Evolutionary conservation across 129 eudicot species (phyloP).

Genomic region (Flaveria trinervia): DNA sequence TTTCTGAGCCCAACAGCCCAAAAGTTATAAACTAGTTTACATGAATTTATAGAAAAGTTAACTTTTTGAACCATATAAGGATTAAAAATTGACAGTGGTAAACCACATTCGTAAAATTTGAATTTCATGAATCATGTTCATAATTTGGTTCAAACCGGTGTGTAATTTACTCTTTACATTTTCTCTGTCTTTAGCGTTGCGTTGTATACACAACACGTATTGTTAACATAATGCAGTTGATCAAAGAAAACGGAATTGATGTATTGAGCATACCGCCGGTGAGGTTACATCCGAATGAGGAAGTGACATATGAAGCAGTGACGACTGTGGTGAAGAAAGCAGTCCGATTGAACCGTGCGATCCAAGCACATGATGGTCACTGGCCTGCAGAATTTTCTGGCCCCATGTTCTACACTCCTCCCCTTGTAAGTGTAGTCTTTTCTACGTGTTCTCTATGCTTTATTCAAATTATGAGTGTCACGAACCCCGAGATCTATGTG

Average conservation of each 20-base stretch:
- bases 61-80: too few relatives aligned
- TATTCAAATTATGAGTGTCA: background rate
- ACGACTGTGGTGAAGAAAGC: slow-evolving; percentile 60
- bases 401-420: slow-evolving; percentile 65
- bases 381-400: slow-evolving; percentile 82
- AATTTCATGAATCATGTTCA: too few relatives aligned
- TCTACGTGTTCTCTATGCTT: background rate
- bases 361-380: slow-evolving; percentile 73
- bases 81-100: too few relatives aligned
- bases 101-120: too few relatives aligned
- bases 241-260: slow-evolving; percentile 69
- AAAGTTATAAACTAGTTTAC: too few relatives aligned
- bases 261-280: slow-evolving; percentile 50
- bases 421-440: slow-evolving; percentile 41
- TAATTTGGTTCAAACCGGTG: too few relatives aligned
- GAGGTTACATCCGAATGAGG: slow-evolving; percentile 43
- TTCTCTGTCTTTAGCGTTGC: too few relatives aligned
- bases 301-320: slow-evolving; percentile 47
- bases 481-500: background rate
- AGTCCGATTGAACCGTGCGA: slow-evolving; percentile 50
- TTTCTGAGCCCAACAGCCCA: too few relatives aligned
- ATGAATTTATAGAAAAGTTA: too few relatives aligned
- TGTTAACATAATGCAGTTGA: slow-evolving; percentile 37
- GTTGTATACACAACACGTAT: background rate
- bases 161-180: too few relatives aligned